phyloP scores from a whole-genome alignment of 805 yeast genomes.

The Kuraishia cidri region DNA sequence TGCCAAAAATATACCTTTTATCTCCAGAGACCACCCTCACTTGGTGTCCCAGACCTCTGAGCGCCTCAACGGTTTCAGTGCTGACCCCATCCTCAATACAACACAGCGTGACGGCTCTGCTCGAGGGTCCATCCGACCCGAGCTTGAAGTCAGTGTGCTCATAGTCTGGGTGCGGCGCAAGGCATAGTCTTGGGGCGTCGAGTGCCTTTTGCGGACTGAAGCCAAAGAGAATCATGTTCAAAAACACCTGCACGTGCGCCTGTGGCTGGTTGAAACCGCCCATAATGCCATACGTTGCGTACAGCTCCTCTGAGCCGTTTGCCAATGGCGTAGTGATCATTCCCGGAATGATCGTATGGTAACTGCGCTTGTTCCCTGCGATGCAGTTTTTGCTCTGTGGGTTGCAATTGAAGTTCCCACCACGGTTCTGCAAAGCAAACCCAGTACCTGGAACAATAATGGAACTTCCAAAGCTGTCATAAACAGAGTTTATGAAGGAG shows the following conservation, averaged over 20 bases:
- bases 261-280: constrained; percentile 87
- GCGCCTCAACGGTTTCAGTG: constrained; percentile 31
- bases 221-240: constrained; percentile 56
- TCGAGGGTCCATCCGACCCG: constrained; percentile 59
- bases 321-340: constrained; percentile 46
- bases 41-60: constrained; percentile 49
- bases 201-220: constrained; percentile 65
- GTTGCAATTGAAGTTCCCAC: constrained; percentile 61
- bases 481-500: constrained; percentile 72
- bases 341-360: constrained; percentile 81
- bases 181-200: constrained; percentile 67
- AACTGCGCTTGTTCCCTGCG: constrained; percentile 66
- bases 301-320: constrained; percentile 24
- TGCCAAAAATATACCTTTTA: constrained; percentile 40
- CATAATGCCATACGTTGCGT: constrained; percentile 74
- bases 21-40: constrained; percentile 32
- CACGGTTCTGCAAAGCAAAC: constrained; percentile 68
- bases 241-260: constrained; percentile 71
- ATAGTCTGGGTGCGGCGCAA: constrained; percentile 40
- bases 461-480: constrained; percentile 60
- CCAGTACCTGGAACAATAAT: constrained; percentile 59
- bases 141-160: constrained; percentile 37
- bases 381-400: constrained; percentile 49
- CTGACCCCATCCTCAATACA: constrained; percentile 58
- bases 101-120: constrained; percentile 49